Percentiles rank a stretch among this genome's conserved stretches.
These are phyloP conservation scores for Paraleonurus japonicus DNA, from an alignment of 257 asterid species.

Conservation along the genomic window DNA sequence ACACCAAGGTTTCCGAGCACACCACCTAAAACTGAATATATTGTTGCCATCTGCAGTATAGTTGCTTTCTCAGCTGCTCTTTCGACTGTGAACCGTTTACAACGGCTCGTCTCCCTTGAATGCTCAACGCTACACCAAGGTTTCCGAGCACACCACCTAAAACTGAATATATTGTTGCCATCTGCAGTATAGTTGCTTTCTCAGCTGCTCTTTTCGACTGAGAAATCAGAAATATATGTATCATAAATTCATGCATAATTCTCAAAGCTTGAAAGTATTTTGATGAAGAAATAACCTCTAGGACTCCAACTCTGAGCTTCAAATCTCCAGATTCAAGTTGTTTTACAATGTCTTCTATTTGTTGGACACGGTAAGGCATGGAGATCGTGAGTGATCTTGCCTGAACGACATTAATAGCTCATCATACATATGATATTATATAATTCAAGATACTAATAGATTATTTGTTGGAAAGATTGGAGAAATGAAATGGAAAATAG, in stretches of 20 bases:
- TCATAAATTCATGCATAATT: background rate
- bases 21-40: slow-evolving; percentile 70
- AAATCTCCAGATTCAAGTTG: slow-evolving; percentile 87
- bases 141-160: slow-evolving; percentile 66
- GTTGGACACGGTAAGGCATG: slow-evolving; percentile 86
- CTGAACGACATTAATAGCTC: slow-evolving; percentile 31
- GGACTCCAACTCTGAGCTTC: slow-evolving; percentile 89
- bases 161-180: slow-evolving; percentile 85
- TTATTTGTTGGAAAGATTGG: background rate
- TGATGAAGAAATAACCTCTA: slow-evolving; percentile 51
- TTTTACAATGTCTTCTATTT: slow-evolving; percentile 68
- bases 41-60: slow-evolving; percentile 83
- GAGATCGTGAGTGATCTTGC: slow-evolving; percentile 68
- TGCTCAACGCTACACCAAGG: slow-evolving; percentile 54
- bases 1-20: slow-evolving; percentile 69
- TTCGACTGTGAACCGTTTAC: slow-evolving; percentile 75
- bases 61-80: slow-evolving; percentile 85
- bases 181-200: slow-evolving; percentile 74
- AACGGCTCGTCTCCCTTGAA: slow-evolving; percentile 54
- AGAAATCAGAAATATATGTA: background rate
- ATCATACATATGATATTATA: background rate
- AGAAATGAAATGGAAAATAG: background rate
- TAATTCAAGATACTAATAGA: background rate
- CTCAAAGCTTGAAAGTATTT: background rate
- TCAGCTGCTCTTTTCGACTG: slow-evolving; percentile 94